These are phyloP conservation scores for Pythium sp. DNA, from an alignment of 352 stramenopile genomes.

Conservation along the genomic window DNA sequence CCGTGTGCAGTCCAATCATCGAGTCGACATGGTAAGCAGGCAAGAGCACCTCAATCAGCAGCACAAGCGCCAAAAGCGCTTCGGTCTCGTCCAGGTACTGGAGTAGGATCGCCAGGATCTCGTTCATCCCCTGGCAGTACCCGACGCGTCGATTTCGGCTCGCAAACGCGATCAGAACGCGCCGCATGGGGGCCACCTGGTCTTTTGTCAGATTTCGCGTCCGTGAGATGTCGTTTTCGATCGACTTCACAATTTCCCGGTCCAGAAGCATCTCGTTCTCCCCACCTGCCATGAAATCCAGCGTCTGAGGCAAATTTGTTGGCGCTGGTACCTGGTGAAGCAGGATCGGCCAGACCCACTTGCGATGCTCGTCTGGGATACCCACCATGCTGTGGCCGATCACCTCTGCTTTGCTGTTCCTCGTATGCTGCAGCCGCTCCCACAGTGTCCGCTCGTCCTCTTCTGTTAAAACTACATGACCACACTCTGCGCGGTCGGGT, in stretches of 20 bases:
- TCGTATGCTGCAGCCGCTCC: constrained; percentile 35
- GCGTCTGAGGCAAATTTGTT: constrained; percentile 30
- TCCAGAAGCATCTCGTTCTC: constrained; percentile 54
- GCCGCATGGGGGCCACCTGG: constrained; percentile 55
- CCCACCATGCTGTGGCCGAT: constrained; percentile 44
- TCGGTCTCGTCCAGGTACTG: constrained; percentile 67
- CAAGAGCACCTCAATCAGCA: constrained; percentile 74
- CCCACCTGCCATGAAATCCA: constrained; percentile 21
- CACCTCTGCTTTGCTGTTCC: constrained; percentile 27
- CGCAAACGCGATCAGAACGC: constrained; percentile 73
- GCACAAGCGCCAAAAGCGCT: constrained; percentile 52
- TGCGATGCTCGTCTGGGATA: constrained; percentile 60
- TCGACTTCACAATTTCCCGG: constrained; percentile 68
- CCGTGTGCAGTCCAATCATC: constrained; percentile 82
- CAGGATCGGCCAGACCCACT: constrained; percentile 74
- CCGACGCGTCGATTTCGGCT: constrained; percentile 70
- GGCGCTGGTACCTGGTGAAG: constrained; percentile 42
- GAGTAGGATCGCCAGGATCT: constrained; percentile 71
- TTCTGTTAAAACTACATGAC: neutral
- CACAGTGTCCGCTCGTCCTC: constrained; percentile 39
- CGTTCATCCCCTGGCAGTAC: constrained; percentile 87
- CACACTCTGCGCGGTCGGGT: neutral
- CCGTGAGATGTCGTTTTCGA: constrained; percentile 78
- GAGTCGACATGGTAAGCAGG: constrained; percentile 82
- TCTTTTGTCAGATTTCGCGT: constrained; percentile 58